A percentile compares a stretch with the other conserved stretches of the same genome.
Evolutionary conservation across 495 filamentous ascomycete genomes (phyloP).

Genomic region (Xylaria cubensis): DNA sequence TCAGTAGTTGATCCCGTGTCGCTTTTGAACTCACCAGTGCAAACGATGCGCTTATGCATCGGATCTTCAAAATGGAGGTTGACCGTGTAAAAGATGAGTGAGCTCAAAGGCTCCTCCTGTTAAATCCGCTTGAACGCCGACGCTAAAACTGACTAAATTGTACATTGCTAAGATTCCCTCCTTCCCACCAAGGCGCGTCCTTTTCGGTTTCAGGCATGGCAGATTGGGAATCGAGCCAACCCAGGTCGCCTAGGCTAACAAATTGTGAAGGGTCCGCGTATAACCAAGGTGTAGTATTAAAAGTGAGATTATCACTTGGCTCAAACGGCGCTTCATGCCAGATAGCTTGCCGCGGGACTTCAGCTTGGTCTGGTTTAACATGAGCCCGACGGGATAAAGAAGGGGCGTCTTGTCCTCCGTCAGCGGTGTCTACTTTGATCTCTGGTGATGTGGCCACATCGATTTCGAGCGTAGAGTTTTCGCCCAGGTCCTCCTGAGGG

Average conservation of each 20-base stretch:
- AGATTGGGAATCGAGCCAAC: slow-evolving; percentile 45
- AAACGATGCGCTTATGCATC: not conserved
- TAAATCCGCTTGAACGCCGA: slow-evolving; percentile 10
- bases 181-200: slow-evolving; percentile 55
- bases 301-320: slow-evolving; percentile 53
- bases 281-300: slow-evolving; percentile 55
- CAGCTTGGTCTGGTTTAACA: slow-evolving; percentile 29
- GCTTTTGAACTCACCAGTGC: not conserved
- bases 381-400: slow-evolving; percentile 43
- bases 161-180: slow-evolving; percentile 47
- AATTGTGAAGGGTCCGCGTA: slow-evolving; percentile 53
- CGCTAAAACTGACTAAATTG: slow-evolving; percentile 32
- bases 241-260: slow-evolving; percentile 49
- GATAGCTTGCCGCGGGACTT: slow-evolving; percentile 38
- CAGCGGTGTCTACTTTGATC: slow-evolving; percentile 52
- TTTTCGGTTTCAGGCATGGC: slow-evolving; percentile 42
- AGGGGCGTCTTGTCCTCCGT: slow-evolving; percentile 52
- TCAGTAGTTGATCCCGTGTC: not conserved
- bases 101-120: not conserved
- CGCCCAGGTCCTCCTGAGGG: slow-evolving; percentile 35
- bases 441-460: slow-evolving; percentile 55
- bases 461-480: slow-evolving; percentile 49
- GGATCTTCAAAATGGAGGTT: not conserved
- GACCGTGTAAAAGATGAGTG: not conserved
- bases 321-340: slow-evolving; percentile 37